phyloP scores from a whole-genome alignment of 768 basidiomycete species.

The Boletus sp. region DNA sequence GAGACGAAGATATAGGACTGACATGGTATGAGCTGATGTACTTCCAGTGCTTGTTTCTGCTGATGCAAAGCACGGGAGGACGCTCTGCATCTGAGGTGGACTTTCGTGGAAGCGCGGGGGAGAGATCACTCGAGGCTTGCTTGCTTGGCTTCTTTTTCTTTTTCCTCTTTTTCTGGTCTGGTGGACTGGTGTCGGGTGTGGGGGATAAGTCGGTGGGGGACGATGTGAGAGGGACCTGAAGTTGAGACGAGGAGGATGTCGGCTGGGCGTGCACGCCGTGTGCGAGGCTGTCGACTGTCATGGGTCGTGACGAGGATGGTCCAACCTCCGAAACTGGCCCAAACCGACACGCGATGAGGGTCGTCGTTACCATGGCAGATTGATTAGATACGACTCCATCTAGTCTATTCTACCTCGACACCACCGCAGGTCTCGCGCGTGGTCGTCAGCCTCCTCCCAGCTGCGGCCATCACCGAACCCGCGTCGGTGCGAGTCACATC shows the following conservation, averaged over 20 bases:
- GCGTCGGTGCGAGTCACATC: not conserved
- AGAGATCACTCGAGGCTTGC: conserved; percentile 26
- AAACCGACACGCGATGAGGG: not conserved
- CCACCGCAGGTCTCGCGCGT: no score
- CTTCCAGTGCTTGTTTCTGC: conserved; percentile 91
- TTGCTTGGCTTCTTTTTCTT: conserved; percentile 55
- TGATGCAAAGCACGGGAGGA: conserved; percentile 75
- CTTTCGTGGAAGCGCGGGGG: conserved; percentile 23
- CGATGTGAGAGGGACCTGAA: not conserved
- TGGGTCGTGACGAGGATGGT: not conserved
- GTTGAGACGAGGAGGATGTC: not conserved
- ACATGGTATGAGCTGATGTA: conserved; percentile 92
- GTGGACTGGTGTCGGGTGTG: not conserved
- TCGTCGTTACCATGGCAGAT: conserved; percentile 3
- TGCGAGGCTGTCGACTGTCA: not conserved
- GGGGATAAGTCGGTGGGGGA: conserved; percentile 23
- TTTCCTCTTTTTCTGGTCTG: conserved; percentile 64
- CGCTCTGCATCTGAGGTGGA: conserved; percentile 41
- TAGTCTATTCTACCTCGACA: no score
- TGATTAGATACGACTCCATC: no score
- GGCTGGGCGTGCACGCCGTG: not conserved
- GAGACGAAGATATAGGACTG: conserved; percentile 31
- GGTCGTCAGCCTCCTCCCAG: no score
- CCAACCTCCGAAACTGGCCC: not conserved
- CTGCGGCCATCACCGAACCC: not conserved